Conservation (phyloP, 768 basidiomycete genomes). For the Pleurotus djamor region DNA sequence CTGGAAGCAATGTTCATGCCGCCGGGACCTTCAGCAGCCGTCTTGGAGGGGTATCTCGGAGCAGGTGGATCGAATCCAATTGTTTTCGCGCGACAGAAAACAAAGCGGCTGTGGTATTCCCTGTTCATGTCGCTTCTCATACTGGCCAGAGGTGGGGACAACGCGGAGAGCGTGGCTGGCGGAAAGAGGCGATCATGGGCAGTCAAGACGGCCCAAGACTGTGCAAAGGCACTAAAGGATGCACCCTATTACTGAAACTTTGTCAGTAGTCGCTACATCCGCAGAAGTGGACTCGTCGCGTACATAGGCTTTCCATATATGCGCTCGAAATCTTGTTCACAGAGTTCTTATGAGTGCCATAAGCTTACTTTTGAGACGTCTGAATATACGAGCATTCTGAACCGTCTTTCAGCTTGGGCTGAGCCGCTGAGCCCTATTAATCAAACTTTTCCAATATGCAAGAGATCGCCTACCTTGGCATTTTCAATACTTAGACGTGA, state of each 20-base stretch:
- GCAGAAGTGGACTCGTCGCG: too few species aligned
- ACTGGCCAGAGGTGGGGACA: conserved; percentile 19
- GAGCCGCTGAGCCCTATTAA: too few species aligned
- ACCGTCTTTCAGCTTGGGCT: too few species aligned
- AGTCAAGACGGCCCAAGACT: conserved; percentile 32
- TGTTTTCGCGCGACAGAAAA: conserved; percentile 64
- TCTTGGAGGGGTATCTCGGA: conserved; percentile 58
- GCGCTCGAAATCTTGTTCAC: too few species aligned
- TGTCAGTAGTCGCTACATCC: too few species aligned
- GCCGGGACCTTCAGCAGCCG: conserved; percentile 41
- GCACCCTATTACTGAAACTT: conserved; percentile 43
- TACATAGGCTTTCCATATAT: too few species aligned
- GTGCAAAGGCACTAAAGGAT: conserved; percentile 41
- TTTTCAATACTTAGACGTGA: too few species aligned
- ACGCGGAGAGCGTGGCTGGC: conserved; percentile 10
- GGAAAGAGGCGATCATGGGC: conserved; percentile 36
- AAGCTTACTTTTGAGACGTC: too few species aligned
- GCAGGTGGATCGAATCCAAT: conserved; percentile 49
- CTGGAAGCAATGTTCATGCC: conserved; percentile 64
- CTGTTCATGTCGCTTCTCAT: conserved; percentile 60
- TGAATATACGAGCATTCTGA: too few species aligned
- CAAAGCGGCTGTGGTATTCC: conserved; percentile 77
- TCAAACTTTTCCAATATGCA: too few species aligned
- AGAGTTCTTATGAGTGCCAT: too few species aligned
- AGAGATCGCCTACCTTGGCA: too few species aligned